Evolutionary conservation across 306 rosid genomes (phyloP).

Genomic region (Acacia crassicarpa): DNA sequence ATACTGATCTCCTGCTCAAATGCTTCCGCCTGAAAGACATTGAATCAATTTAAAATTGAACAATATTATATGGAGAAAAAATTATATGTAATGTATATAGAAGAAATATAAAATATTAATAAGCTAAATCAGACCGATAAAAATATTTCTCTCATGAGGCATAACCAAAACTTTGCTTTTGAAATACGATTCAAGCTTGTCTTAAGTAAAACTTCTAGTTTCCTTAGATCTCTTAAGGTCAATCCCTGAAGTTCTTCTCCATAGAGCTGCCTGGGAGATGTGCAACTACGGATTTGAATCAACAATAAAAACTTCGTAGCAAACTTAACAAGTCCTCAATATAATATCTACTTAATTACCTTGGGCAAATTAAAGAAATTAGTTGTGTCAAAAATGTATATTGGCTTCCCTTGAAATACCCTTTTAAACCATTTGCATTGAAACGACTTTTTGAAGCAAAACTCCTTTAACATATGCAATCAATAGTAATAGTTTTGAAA

Average conservation of each 20-base stretch:
- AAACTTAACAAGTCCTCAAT: no score
- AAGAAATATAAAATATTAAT: no score
- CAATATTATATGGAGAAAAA: no score
- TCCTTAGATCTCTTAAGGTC: neutral
- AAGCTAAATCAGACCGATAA: neutral
- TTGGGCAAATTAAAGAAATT: no score
- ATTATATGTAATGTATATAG: neutral
- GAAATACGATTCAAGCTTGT: neutral
- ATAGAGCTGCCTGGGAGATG: neutral
- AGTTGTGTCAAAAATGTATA: no score
- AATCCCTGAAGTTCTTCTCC: conserved; percentile 13
- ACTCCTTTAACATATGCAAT: no score
- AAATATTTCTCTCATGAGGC: neutral
- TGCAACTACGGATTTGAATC: neutral
- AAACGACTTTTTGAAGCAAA: no score
- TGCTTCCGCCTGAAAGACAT: neutral
- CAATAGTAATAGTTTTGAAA: no score
- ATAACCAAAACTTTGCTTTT: neutral
- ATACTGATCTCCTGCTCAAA: neutral
- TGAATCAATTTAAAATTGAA: neutral
- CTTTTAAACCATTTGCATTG: no score
- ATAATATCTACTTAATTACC: no score
- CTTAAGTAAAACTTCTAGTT: neutral
- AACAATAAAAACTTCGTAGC: neutral
- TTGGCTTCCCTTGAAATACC: no score